Evolutionary conservation across 495 filamentous ascomycete species (phyloP).

Genomic region (Hypoxylon subgilvum): DNA sequence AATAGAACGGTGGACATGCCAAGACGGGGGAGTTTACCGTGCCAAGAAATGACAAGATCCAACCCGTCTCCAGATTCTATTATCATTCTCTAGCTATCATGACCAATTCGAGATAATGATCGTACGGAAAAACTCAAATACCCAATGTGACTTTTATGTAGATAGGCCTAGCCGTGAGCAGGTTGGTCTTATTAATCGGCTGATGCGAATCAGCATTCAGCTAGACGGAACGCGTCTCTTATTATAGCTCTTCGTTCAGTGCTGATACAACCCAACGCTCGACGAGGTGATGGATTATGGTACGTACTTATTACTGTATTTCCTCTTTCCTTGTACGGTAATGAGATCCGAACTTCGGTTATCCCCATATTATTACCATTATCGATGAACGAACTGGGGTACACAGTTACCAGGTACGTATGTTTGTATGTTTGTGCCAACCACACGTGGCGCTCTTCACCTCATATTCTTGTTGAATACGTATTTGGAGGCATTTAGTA

Average conservation of each 20-base stretch:
- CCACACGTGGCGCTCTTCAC: neutral
- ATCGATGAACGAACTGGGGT: too few species aligned
- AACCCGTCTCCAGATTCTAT: conserved; percentile 18
- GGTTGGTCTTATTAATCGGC: neutral
- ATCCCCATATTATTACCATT: conserved; percentile 34
- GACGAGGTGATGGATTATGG: too few species aligned
- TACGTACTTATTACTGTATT: neutral
- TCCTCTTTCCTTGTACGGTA: conserved; percentile 30
- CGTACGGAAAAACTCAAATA: conserved; percentile 31
- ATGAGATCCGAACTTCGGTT: conserved; percentile 26
- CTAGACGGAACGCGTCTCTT: neutral
- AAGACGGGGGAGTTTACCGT: conserved; percentile 33
- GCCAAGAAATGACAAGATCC: conserved; percentile 19
- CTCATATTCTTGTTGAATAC: neutral
- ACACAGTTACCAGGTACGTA: too few species aligned
- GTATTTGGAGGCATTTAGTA: neutral
- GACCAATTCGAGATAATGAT: conserved; percentile 26
- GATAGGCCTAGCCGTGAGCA: neutral
- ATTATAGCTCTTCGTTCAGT: neutral
- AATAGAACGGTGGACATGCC: conserved; percentile 11
- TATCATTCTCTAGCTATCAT: neutral
- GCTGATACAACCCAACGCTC: conserved; percentile 27
- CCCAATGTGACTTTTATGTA: conserved; percentile 24
- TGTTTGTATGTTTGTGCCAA: too few species aligned
- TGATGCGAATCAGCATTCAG: too few species aligned